These are phyloP conservation scores for Panaeolus cyanescens DNA, from an alignment of 768 basidiomycete species.

Conservation along the genomic window DNA sequence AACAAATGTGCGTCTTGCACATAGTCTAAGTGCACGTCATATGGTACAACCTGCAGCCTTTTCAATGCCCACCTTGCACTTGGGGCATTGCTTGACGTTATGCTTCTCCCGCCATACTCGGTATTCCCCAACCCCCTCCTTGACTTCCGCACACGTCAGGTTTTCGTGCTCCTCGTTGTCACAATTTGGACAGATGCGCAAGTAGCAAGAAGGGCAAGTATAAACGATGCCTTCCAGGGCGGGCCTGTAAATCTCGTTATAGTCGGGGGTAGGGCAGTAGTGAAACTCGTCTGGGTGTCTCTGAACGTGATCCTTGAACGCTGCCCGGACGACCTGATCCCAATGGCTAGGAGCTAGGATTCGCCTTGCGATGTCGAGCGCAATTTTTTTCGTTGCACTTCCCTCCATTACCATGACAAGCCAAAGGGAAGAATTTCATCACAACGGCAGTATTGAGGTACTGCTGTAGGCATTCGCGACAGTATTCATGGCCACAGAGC, in stretches of 20 bases:
- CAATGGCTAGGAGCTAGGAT: slow-evolving; percentile 56
- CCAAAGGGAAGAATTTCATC: slow-evolving; percentile 67
- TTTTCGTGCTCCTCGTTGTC: slow-evolving; percentile 61
- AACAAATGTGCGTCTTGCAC: slow-evolving; percentile 80
- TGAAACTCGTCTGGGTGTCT: slow-evolving; percentile 61
- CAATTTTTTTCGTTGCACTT: slow-evolving; percentile 58
- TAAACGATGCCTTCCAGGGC: slow-evolving; percentile 50
- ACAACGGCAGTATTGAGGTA: slow-evolving; percentile 63
- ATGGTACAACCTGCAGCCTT: slow-evolving; percentile 76
- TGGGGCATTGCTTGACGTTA: slow-evolving; percentile 76
- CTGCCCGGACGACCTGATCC: slow-evolving; percentile 53
- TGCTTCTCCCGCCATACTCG: slow-evolving; percentile 61
- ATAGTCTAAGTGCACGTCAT: slow-evolving; percentile 77
- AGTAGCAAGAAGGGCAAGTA: slow-evolving; percentile 72
- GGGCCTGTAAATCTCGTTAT: slow-evolving; percentile 69
- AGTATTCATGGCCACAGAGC: slow-evolving; percentile 70
- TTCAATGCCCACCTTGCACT: slow-evolving; percentile 72
- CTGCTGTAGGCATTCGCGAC: slow-evolving; percentile 56
- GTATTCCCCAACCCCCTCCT: slow-evolving; percentile 58
- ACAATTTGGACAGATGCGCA: slow-evolving; percentile 70
- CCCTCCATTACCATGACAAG: slow-evolving; percentile 67
- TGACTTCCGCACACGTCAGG: slow-evolving; percentile 61
- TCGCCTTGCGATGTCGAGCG: slow-evolving; percentile 50
- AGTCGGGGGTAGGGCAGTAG: slow-evolving; percentile 82
- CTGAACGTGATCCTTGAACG: slow-evolving; percentile 64